Evolutionary conservation across 2,329 filamentous ascomycete species (phyloP), one percentile per base, ranked within the genome.

Genomic region (Diaporthe australafricana): DNA sequence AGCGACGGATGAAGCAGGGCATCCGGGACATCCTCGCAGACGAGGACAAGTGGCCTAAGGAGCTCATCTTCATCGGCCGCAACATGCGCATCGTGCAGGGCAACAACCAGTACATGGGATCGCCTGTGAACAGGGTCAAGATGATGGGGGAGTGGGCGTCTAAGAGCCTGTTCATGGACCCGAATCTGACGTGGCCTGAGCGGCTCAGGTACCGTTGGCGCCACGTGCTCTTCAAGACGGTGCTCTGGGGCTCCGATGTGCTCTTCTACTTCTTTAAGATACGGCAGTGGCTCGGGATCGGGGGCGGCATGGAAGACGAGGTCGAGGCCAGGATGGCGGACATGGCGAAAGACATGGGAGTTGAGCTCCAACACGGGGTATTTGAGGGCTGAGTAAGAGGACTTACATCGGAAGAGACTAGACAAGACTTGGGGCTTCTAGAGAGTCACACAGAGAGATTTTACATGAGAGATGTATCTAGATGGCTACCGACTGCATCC

Each of bases 41-140:
- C 81, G 94, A 97, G 82, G 91, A 92, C 52, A 95, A 95, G 80
- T 96, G 94, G 91, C 95, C 95, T 5, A 92, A 93, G 79, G 95
- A 97, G 81, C 91, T 98, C 72, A 91, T 98, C 77, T 98, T 98
- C 81, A 95, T 98, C 77, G 94, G 94, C 1, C 90, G 95, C 48
- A 98, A 97, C 81, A 90, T 98, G 86, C 90, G 95, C 68, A 98
- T 98, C 77, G 95, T 98, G 2, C 95, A 98, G 82, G 94, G 92
- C 7, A 97, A 97, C 82, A 97, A 98, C 80, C 94, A 97, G 79
- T 96, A 93, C 82, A 88, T 98, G 66, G 95, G 95, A 27, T 94
- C 92, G 0, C 95, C 95, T 0, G 94, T 98, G 53, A 98, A 98
- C 81, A 87, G 96, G 1, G 90, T 98, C 81, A 98, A 98, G 84